Conservation (phyloP, 805 yeast genomes). For the Wickerhamiella parazyma region DNA sequence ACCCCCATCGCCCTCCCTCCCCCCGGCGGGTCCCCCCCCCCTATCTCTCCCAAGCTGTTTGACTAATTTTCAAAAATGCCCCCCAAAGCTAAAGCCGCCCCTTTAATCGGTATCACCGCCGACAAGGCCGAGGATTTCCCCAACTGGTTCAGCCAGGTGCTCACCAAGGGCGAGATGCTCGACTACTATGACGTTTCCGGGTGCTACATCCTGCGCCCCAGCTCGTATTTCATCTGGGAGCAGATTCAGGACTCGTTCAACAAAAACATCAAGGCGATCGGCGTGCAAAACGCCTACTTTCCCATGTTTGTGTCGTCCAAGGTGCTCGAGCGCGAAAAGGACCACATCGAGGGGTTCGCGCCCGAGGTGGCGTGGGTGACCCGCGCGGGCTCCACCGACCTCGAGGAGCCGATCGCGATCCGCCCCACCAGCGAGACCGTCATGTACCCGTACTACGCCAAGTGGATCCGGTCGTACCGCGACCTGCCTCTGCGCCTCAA, state of each 20-base stretch:
- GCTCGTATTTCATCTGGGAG: constrained; percentile 92
- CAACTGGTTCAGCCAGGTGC: constrained; percentile 93
- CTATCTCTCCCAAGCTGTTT: not conserved
- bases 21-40: too few relatives aligned
- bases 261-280: constrained; percentile 63
- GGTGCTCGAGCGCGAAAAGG: constrained; percentile 94
- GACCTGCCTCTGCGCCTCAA: constrained; percentile 91
- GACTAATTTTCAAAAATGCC: not conserved
- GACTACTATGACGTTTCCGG: constrained; percentile 99
- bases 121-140: constrained; percentile 88
- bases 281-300: constrained; percentile 91
- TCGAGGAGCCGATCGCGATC: constrained; percentile 97
- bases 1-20: not conserved
- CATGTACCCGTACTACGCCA: constrained; percentile 98
- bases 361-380: constrained; percentile 99
- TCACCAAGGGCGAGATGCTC: constrained; percentile 94
- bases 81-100: constrained; percentile 49
- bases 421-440: constrained; percentile 99
- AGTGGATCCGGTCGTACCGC: constrained; percentile 97
- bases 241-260: constrained; percentile 80
- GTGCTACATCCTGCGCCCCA: constrained; percentile 94
- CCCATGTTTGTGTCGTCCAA: constrained; percentile 94
- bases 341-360: constrained; percentile 97
- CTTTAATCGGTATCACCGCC: constrained; percentile 89
- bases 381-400: constrained; percentile 80